phyloP scores from a whole-genome alignment of 306 rosid genomes.

The Coriaria nepalensis region DNA sequence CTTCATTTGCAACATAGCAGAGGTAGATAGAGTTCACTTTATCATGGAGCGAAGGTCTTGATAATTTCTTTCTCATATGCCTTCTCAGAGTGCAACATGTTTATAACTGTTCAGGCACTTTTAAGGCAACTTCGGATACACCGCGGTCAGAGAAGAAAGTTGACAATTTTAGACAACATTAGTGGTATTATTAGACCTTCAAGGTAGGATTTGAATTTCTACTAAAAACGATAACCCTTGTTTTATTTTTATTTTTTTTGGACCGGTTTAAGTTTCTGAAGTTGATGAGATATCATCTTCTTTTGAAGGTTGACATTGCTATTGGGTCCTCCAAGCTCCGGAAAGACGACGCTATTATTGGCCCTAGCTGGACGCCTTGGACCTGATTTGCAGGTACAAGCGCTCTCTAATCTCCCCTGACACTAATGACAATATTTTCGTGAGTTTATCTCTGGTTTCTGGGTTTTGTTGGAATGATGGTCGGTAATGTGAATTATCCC shows the following conservation, averaged over 20 bases:
- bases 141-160: constrained; percentile 50
- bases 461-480: too few relatives aligned
- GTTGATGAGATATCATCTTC: not conserved
- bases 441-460: not conserved
- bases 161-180: constrained; percentile 67
- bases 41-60: not conserved
- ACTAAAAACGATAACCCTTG: not conserved
- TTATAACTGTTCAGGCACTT: constrained; percentile 31
- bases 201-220: constrained; percentile 26
- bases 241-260: constrained; percentile 1
- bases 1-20: constrained; percentile 68
- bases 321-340: constrained; percentile 97
- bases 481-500: too few relatives aligned
- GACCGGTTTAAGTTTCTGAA: not conserved
- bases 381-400: constrained; percentile 67
- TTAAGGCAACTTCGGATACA: constrained; percentile 48
- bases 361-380: constrained; percentile 97
- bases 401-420: constrained; percentile 3
- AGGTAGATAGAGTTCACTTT: constrained; percentile 28
- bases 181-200: constrained; percentile 85
- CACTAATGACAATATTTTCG: not conserved
- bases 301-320: constrained; percentile 63
- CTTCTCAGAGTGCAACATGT: not conserved
- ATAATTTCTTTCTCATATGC: not conserved
- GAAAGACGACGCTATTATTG: constrained; percentile 73